A percentile compares a stretch with the other conserved stretches of the same genome.
These are phyloP conservation scores for Metroxylon sagu DNA, from an alignment of 176 grass and related monocot species.

Conservation along the genomic window DNA sequence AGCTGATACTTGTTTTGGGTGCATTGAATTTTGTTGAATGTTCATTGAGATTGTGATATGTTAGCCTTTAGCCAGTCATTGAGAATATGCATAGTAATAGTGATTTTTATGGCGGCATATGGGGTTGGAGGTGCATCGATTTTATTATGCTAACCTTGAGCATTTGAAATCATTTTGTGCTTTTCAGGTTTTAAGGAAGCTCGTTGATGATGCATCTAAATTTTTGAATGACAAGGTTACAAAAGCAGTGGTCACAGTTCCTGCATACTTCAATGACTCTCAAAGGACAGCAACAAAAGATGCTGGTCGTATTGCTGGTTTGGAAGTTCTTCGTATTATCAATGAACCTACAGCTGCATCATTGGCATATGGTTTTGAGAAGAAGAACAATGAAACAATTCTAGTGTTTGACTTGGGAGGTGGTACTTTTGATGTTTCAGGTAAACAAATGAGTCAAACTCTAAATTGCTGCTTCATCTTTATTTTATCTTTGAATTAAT, in stretches of 20 bases:
- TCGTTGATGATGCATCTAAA: constrained; percentile 94
- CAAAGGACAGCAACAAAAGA: constrained; percentile 98
- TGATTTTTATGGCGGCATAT: too few species aligned
- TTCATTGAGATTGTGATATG: too few species aligned
- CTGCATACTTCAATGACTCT: constrained; percentile 97
- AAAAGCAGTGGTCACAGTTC: constrained; percentile 98
- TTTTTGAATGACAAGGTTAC: constrained; percentile 98
- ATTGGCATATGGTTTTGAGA: constrained; percentile 94
- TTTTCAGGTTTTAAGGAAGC: constrained; percentile 78
- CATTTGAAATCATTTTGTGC: background rate
- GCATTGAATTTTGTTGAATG: too few species aligned
- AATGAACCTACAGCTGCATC: constrained; percentile 99
- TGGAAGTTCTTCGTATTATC: constrained; percentile 98
- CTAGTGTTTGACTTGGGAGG: constrained; percentile 95
- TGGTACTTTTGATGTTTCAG: constrained; percentile 98
- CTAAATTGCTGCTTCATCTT: background rate
- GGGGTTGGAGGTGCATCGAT: background rate
- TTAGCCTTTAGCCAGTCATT: background rate
- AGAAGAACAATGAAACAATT: constrained; percentile 98
- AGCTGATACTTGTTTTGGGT: too few species aligned
- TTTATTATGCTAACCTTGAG: background rate
- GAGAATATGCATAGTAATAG: background rate
- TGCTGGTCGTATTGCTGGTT: constrained; percentile 95
- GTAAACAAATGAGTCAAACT: constrained; percentile 27
- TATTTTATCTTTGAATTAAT: constrained; percentile 9